These are phyloP conservation scores for Asterochloris erici DNA, from an alignment of 139 green algal genomes.

Conservation along the genomic window DNA sequence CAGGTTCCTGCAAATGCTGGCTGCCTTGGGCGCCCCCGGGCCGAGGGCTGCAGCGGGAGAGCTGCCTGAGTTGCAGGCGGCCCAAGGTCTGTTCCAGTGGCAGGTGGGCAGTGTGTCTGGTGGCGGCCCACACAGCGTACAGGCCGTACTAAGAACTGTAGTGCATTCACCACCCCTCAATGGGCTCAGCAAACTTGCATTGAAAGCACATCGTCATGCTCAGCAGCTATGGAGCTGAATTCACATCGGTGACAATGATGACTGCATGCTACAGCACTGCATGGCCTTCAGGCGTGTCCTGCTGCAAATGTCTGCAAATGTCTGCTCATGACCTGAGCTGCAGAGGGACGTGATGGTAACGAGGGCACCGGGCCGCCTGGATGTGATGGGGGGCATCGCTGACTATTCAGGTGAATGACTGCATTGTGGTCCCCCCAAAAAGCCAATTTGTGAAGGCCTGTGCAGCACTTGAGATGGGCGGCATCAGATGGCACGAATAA, in stretches of 20 bases:
- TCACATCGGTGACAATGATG: neutral
- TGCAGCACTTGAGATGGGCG: too few species aligned
- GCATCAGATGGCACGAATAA: too few species aligned
- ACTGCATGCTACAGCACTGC: neutral
- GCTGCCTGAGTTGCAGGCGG: constrained; percentile 49
- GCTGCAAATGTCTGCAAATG: too few species aligned
- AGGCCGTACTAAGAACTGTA: too few species aligned
- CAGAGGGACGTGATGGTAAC: constrained; percentile 58
- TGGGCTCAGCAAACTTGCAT: too few species aligned
- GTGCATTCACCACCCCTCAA: too few species aligned
- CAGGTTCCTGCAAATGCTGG: constrained; percentile 44
- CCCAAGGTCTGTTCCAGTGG: constrained; percentile 52
- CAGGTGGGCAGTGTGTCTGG: constrained; percentile 19
- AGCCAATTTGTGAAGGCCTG: too few species aligned
- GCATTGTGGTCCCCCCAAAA: too few species aligned
- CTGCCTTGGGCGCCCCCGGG: constrained; percentile 17
- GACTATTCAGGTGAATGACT: constrained; percentile 72
- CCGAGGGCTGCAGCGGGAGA: neutral
- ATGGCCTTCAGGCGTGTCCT: neutral
- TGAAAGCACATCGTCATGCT: neutral
- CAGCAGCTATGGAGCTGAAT: neutral
- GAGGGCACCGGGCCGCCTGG: constrained; percentile 85
- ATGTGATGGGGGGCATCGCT: constrained; percentile 97
- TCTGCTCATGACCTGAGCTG: neutral
- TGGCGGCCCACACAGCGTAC: too few species aligned